Evolutionary conservation across 306 rosid species (phyloP), one percentile per base, ranked within the genome.

Genomic region (Trifolium fragiferum): DNA sequence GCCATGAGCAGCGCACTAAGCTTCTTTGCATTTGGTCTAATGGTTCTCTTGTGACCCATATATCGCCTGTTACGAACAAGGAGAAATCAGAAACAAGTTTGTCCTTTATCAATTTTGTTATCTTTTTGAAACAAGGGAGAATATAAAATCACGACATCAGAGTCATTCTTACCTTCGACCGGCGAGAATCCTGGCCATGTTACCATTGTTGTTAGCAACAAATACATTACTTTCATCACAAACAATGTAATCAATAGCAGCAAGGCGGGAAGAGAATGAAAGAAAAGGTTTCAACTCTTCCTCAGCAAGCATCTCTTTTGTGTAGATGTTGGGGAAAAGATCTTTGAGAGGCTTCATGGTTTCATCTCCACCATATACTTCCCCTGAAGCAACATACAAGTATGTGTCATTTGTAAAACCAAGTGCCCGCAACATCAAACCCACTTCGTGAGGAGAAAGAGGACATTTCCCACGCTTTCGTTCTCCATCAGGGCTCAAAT

Each of bases 401-500:
- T 83, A 92, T 12, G 97, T 95, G 72, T 92, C 97, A 83, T 95
- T 95, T 35, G 90, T 30, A 83, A 86, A 95, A 68, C 99, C 99
- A 89, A 95, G 96, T 5, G 99, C 98, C 50, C 92, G 87, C 50
- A 95, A 84, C 99, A 95, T 87, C 84, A 92, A 81, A 78, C 99
- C 99, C 71, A 95, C 97, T 76, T 95, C 99, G 40, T 87, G 90
- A 64, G 99, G 99, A 77, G 92, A 87, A 64, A 95, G 96, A 50
- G 99, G 99, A 68, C 99, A 95, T 87, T 92, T 95, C 78, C 99
- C 99, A 79, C 99, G 90, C 86, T 86, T 95, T 47, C 99, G 84
- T 77, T 92, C 99, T 63, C 78, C 98, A 32, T 87, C 94, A 57
- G 91, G 88, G 73, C 93, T 92, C 81, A 92, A 83, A 80, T 95